Evolutionary conservation across 2,329 filamentous ascomycete species (phyloP).

Genomic region (Colletotrichum tanaceti): DNA sequence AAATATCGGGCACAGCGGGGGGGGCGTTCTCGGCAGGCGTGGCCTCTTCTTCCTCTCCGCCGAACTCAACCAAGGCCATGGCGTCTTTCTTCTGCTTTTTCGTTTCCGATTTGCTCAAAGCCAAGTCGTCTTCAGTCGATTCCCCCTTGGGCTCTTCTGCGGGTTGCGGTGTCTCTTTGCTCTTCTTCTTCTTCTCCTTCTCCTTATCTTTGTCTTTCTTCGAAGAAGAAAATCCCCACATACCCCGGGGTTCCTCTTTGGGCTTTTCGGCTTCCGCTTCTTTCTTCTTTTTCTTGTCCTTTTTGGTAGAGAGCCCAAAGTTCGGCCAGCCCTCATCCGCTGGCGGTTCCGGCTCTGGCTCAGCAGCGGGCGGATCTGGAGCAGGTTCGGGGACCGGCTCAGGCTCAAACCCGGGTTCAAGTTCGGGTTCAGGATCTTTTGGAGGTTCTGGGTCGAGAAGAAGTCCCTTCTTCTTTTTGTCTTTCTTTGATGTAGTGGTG

Average conservation of each 20-base stretch:
- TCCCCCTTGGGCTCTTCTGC: slow-evolving; percentile 29
- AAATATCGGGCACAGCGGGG: slow-evolving; percentile 46
- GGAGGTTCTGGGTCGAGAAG: slow-evolving; percentile 43
- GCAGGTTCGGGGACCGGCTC: slow-evolving; percentile 19
- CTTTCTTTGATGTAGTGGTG: slow-evolving; percentile 47
- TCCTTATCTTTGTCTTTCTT: slow-evolving; percentile 49
- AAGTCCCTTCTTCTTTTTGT: slow-evolving; percentile 52
- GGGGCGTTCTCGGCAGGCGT: slow-evolving; percentile 45
- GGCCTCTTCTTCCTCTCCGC: slow-evolving; percentile 44
- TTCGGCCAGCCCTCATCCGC: slow-evolving; percentile 46
- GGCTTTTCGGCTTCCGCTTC: slow-evolving; percentile 44
- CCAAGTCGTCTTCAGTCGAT: slow-evolving; percentile 38
- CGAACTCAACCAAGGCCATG: slow-evolving; percentile 52
- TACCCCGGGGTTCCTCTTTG: slow-evolving; percentile 42
- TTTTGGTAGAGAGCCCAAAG: slow-evolving; percentile 47
- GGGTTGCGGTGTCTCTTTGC: slow-evolving; percentile 46
- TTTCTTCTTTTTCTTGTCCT: slow-evolving; percentile 48
- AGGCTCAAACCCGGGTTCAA: slow-evolving; percentile 33
- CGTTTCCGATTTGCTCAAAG: slow-evolving; percentile 55
- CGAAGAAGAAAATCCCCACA: slow-evolving; percentile 43
- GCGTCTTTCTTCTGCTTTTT: slow-evolving; percentile 57
- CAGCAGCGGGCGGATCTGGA: slow-evolving; percentile 42
- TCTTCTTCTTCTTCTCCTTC: slow-evolving; percentile 45
- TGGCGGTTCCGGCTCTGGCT: slow-evolving; percentile 32
- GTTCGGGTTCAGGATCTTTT: slow-evolving; percentile 43